phyloP scores from a whole-genome alignment of 129 eudicot species.

The Pittosporum tobira region DNA sequence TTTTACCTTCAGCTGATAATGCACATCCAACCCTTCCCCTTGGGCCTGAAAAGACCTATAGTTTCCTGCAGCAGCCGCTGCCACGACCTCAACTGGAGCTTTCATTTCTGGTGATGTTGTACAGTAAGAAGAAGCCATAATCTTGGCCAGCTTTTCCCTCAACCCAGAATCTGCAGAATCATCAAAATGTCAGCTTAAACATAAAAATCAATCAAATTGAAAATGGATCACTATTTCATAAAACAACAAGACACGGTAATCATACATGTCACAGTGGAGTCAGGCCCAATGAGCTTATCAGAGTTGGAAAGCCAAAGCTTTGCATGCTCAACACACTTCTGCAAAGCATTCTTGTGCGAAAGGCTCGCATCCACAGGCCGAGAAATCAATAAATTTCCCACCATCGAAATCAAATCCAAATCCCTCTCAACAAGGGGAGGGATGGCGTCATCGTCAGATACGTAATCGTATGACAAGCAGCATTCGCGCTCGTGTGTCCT shows the following conservation, averaged over 20 bases:
- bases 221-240: neutral
- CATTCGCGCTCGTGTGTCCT: conserved; percentile 80
- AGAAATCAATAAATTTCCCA: conserved; percentile 51
- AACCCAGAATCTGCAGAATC: conserved; percentile 51
- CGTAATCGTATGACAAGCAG: conserved; percentile 81
- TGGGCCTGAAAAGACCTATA: conserved; percentile 45
- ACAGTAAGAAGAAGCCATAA: conserved; percentile 57
- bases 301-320: conserved; percentile 61
- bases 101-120: conserved; percentile 71
- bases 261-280: conserved; percentile 54
- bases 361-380: conserved; percentile 55
- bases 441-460: conserved; percentile 73
- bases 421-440: conserved; percentile 64
- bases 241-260: neutral
- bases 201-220: neutral
- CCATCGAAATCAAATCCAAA: conserved; percentile 61
- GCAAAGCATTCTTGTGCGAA: conserved; percentile 59
- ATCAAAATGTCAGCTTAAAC: neutral
- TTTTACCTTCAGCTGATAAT: conserved; percentile 47
- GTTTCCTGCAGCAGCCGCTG: conserved; percentile 52
- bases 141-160: conserved; percentile 63
- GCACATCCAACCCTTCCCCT: conserved; percentile 38
- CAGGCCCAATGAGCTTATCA: conserved; percentile 41
- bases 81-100: conserved; percentile 58
- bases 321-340: conserved; percentile 62